Conservation (phyloP, 257 asterid genomes). For the Solanum lignicaule region DNA sequence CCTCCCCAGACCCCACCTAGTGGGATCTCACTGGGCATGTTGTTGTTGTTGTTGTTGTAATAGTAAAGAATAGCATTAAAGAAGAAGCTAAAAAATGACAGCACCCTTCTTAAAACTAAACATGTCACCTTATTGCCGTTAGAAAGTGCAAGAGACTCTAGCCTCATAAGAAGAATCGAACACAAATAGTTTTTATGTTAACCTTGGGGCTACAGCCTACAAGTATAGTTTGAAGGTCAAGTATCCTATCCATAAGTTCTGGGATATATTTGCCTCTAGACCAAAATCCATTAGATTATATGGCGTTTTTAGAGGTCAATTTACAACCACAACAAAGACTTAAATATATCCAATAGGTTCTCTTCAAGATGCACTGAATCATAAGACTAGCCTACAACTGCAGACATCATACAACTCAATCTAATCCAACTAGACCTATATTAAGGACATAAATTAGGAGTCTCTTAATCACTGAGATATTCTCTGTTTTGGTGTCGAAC, state of each 20-base stretch:
- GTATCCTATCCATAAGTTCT: background rate
- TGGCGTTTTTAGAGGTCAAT: background rate
- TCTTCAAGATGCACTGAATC: background rate
- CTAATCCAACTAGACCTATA: background rate
- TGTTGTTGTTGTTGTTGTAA: no score
- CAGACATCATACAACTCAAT: background rate
- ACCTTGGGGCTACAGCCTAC: background rate
- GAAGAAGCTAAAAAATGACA: background rate
- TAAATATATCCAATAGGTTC: background rate
- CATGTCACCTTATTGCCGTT: background rate
- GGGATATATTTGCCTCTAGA: background rate
- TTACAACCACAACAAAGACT: background rate
- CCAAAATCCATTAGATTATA: background rate
- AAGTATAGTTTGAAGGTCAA: background rate
- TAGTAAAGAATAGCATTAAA: background rate
- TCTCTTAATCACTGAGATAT: background rate
- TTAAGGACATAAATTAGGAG: background rate
- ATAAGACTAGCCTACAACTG: background rate
- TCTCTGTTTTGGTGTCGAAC: background rate
- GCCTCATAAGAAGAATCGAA: background rate
- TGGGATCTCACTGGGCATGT: no score
- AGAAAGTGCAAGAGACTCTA: background rate
- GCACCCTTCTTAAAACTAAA: background rate
- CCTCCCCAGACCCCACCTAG: no score
- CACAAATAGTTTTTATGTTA: background rate